Evolutionary conservation across 2,329 filamentous ascomycete species (phyloP).

Genomic region (Aureobasidium uvarum): DNA sequence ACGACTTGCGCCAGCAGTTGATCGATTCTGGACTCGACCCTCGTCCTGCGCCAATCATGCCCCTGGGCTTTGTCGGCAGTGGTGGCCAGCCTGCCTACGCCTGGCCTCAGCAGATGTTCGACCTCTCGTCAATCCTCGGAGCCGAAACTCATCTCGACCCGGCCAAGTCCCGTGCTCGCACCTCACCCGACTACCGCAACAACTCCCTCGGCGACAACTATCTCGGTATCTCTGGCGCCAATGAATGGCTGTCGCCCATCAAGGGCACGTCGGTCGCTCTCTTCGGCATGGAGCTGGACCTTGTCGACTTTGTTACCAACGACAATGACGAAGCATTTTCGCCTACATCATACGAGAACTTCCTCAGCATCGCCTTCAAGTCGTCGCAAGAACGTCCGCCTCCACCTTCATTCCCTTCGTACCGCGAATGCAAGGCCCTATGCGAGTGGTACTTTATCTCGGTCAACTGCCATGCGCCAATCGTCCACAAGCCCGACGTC

Average conservation of each 20-base stretch:
- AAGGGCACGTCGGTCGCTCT: conserved; percentile 74
- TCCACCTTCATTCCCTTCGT: conserved; percentile 60
- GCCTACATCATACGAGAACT: conserved; percentile 67
- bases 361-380: conserved; percentile 64
- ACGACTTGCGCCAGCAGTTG: conserved; percentile 66
- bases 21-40: conserved; percentile 61
- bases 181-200: conserved; percentile 46
- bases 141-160: conserved; percentile 25
- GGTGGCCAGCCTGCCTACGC: conserved; percentile 14
- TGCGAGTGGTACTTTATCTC: conserved; percentile 73
- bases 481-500: conserved; percentile 75
- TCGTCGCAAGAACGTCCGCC: conserved; percentile 55
- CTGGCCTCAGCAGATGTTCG: conserved; percentile 26
- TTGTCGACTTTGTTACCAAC: conserved; percentile 66
- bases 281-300: conserved; percentile 75
- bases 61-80: conserved; percentile 10
- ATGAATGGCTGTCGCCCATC: conserved; percentile 67
- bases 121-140: conserved; percentile 26
- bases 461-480: conserved; percentile 67
- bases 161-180: conserved; percentile 19
- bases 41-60: conserved; percentile 42
- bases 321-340: conserved; percentile 63
- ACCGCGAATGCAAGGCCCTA: conserved; percentile 64
- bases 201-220: conserved; percentile 59
- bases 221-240: conserved; percentile 63